phyloP scores from a whole-genome alignment of 139 green algal genomes.

The Chlorella ohadii region DNA sequence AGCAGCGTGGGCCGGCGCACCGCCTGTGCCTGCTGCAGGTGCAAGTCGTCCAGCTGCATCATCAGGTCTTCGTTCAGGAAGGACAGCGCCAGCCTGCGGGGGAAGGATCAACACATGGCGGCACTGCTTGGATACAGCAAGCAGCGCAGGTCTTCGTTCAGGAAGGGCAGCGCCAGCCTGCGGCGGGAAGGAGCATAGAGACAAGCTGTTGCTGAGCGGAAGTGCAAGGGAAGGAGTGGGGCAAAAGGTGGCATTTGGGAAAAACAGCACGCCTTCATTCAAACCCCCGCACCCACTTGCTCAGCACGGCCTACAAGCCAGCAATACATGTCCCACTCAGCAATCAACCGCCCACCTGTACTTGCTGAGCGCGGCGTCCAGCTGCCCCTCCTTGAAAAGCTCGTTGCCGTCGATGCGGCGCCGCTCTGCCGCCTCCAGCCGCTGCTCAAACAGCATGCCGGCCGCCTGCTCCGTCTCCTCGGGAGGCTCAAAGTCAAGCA shows the following conservation, averaged over 20 bases:
- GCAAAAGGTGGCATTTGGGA: no score
- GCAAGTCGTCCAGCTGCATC: conserved; percentile 78
- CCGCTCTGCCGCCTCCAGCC: conserved; percentile 78
- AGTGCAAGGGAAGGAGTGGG: no score
- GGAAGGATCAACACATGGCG: no score
- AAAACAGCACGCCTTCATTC: no score
- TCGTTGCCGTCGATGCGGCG: conserved; percentile 71
- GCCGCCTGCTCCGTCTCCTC: conserved; percentile 40
- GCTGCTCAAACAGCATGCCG: conserved; percentile 45
- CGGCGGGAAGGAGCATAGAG: no score
- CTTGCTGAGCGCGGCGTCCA: conserved; percentile 60
- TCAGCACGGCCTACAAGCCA: no score
- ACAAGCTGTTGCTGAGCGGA: no score
- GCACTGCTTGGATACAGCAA: no score
- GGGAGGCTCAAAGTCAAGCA: conserved; percentile 72
- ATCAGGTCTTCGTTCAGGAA: conserved; percentile 87
- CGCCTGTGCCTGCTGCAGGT: conserved; percentile 66
- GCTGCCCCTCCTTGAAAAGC: conserved; percentile 61
- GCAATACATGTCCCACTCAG: no score
- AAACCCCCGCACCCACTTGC: no score
- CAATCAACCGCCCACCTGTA: conserved; percentile 47
- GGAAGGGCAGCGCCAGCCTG: no score
- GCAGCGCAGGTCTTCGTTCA: no score
- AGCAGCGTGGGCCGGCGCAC: conserved; percentile 60
- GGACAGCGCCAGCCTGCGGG: conserved; percentile 62